A percentile compares a stretch with the other conserved stretches of the same genome.
These are phyloP conservation scores for Apophysomyces variabilis DNA, from an alignment of 371 early-diverging fungal genomes.

Conservation along the genomic window DNA sequence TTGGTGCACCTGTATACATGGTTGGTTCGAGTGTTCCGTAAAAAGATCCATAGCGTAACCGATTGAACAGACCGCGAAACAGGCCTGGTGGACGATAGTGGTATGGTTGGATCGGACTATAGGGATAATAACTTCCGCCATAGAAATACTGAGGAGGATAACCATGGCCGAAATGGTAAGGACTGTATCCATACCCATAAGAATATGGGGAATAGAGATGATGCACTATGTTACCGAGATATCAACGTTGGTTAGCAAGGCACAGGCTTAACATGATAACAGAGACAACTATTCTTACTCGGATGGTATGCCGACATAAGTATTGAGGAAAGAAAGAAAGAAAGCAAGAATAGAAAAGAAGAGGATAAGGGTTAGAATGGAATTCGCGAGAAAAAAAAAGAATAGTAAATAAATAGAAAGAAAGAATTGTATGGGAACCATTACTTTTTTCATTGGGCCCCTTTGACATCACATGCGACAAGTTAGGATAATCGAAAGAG, in stretches of 20 bases:
- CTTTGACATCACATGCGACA: conserved; percentile 9
- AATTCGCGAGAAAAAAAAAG: not conserved
- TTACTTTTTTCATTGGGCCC: conserved; percentile 11
- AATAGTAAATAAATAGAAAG: not conserved
- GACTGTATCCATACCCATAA: conserved; percentile 17
- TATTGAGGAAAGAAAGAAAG: not conserved
- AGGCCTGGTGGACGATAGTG: conserved; percentile 23
- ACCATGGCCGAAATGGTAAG: conserved; percentile 20
- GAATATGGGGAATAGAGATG: conserved; percentile 5
- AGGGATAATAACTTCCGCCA: conserved; percentile 19
- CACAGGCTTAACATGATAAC: conserved; percentile 16
- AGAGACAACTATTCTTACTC: too few species aligned
- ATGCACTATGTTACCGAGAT: not conserved
- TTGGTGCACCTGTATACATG: conserved; percentile 25
- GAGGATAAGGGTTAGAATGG: too few species aligned
- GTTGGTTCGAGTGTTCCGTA: conserved; percentile 16
- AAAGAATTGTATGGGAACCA: conserved; percentile 2
- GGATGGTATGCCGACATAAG: conserved; percentile 8
- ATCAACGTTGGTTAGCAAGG: not conserved
- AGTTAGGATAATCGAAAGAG: not conserved
- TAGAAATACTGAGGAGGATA: conserved; percentile 15
- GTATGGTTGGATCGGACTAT: conserved; percentile 3
- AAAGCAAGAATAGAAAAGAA: too few species aligned
- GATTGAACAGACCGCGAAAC: conserved; percentile 25
- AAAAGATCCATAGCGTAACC: conserved; percentile 22